Evolutionary conservation across 2,329 filamentous ascomycete species (phyloP).

Genomic region (Talaromyces funiculosus): DNA sequence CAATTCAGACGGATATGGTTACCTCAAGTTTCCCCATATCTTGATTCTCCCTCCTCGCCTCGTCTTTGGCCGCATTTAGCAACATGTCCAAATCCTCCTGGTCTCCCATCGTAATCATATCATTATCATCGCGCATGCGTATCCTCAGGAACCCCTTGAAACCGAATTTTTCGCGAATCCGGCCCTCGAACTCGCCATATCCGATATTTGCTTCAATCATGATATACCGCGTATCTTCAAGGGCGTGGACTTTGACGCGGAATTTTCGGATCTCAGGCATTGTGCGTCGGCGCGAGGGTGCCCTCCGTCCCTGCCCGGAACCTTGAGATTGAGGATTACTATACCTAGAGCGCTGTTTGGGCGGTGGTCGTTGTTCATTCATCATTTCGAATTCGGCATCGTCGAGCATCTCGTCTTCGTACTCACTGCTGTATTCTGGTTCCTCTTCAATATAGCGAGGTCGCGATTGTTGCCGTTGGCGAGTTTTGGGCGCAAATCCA

Average conservation of each 20-base stretch:
- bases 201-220: constrained; percentile 70
- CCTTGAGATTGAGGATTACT: neutral
- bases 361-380: constrained; percentile 38
- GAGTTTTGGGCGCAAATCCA: constrained; percentile 34
- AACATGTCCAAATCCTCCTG: constrained; percentile 94
- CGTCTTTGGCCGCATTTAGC: constrained; percentile 61
- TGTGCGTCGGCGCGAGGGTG: neutral
- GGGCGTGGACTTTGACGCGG: constrained; percentile 81
- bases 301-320: neutral
- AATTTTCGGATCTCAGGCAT: constrained; percentile 66
- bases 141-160: constrained; percentile 61
- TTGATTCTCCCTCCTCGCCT: constrained; percentile 64
- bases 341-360: neutral
- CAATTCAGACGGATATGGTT: constrained; percentile 29
- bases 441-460: constrained; percentile 70
- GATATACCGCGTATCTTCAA: constrained; percentile 85
- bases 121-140: constrained; percentile 85
- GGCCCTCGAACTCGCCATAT: constrained; percentile 71
- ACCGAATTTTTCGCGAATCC: constrained; percentile 81
- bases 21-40: constrained; percentile 96
- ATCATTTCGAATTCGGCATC: constrained; percentile 78
- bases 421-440: constrained; percentile 49
- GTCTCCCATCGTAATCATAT: constrained; percentile 96
- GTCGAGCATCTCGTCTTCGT: constrained; percentile 64
- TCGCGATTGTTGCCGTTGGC: constrained; percentile 25